phyloP scores from a whole-genome alignment of 2,329 filamentous ascomycete genomes.

The Coniosporium tulheliwenetii region DNA sequence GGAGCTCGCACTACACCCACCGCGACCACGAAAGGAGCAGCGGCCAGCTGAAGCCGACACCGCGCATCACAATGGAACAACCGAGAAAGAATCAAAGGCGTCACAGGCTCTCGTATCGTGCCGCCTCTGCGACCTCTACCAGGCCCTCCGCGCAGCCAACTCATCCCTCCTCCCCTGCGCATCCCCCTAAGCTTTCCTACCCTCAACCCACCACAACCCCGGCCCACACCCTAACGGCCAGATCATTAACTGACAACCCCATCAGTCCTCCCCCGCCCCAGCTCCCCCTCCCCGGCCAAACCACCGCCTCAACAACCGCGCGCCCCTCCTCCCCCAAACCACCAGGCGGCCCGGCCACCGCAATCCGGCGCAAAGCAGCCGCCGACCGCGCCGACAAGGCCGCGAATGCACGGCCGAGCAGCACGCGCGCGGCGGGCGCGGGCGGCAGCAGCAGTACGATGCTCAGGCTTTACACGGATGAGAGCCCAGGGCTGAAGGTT shows the following conservation, averaged over 20 bases:
- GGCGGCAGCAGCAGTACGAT: slow-evolving; percentile 96
- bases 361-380: slow-evolving; percentile 85
- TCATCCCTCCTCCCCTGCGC: not conserved
- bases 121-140: no score
- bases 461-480: slow-evolving; percentile 96
- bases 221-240: not conserved
- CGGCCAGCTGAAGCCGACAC: no score
- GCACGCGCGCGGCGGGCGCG: slow-evolving; percentile 83
- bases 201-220: not conserved
- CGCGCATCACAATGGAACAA: no score
- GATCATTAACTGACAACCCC: not conserved
- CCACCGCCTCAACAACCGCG: slow-evolving; percentile 49
- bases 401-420: slow-evolving; percentile 82
- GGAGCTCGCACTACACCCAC: no score
- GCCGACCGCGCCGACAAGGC: slow-evolving; percentile 96
- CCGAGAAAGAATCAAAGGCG: no score
- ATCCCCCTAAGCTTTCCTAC: not conserved
- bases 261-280: slow-evolving; percentile 16
- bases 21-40: no score
- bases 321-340: slow-evolving; percentile 77
- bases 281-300: slow-evolving; percentile 18
- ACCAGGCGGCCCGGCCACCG: slow-evolving; percentile 86
- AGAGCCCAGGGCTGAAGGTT: slow-evolving; percentile 92
- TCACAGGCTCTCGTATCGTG: no score
- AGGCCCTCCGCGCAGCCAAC: no score